Evolutionary conservation across 306 rosid species (phyloP).

Genomic region (Fagus sylvatica): DNA sequence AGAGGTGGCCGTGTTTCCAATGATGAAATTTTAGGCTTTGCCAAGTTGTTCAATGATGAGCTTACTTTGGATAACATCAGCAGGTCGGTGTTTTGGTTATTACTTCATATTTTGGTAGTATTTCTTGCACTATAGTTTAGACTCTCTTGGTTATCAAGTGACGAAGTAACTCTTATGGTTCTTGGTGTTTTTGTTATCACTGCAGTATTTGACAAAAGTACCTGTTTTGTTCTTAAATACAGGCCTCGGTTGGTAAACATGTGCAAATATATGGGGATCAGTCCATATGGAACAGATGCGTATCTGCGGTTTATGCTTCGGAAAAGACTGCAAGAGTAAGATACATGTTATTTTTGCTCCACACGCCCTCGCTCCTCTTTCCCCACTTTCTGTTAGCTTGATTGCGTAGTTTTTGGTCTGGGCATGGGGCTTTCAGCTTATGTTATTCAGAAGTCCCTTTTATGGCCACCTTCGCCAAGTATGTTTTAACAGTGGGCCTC

Average conservation of each 20-base stretch:
- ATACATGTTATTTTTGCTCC: slow-evolving; percentile 4
- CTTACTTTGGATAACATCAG: slow-evolving; percentile 94
- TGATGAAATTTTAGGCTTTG: slow-evolving; percentile 94
- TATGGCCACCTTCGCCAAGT: neutral
- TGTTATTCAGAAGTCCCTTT: neutral
- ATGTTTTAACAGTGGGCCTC: neutral
- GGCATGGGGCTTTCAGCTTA: neutral
- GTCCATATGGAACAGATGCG: slow-evolving; percentile 69
- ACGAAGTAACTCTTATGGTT: neutral
- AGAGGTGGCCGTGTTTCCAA: slow-evolving; percentile 76
- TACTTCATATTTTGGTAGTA: neutral
- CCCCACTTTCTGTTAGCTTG: neutral
- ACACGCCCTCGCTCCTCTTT: neutral
- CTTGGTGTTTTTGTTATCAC: neutral
- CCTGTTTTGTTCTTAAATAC: slow-evolving; percentile 18
- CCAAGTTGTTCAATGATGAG: slow-evolving; percentile 94
- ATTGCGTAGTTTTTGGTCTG: neutral
- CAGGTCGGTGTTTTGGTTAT: slow-evolving; percentile 48
- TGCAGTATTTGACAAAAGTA: neutral
- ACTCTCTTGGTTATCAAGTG: neutral
- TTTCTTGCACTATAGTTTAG: neutral
- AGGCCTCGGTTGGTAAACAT: slow-evolving; percentile 95
- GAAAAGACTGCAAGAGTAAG: slow-evolving; percentile 68
- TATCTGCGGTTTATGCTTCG: slow-evolving; percentile 91
- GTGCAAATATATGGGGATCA: slow-evolving; percentile 99